These are phyloP conservation scores for Cymbidium sinense DNA, from an alignment of 106 monocot species.

Conservation along the genomic window DNA sequence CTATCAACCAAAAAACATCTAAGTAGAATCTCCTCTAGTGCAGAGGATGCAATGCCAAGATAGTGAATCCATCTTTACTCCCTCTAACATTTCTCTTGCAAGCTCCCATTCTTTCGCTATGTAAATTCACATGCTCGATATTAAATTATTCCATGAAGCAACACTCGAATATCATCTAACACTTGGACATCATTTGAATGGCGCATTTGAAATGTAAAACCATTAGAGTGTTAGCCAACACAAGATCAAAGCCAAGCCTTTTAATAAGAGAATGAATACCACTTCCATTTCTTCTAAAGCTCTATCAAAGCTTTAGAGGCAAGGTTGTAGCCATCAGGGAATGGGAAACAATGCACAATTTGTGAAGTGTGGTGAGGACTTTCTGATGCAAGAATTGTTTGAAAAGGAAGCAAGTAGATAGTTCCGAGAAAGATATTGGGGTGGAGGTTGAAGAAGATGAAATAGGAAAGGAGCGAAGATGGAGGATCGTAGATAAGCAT, in stretches of 20 bases:
- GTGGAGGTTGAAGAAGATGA: constrained; percentile 21
- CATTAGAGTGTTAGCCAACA: constrained; percentile 56
- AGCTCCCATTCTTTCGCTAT: constrained; percentile 23
- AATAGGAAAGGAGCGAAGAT: constrained; percentile 20
- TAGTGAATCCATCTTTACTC: constrained; percentile 51
- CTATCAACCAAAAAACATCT: constrained; percentile 27
- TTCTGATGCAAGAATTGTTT: constrained; percentile 15
- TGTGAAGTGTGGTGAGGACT: constrained; percentile 22
- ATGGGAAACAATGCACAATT: constrained; percentile 4
- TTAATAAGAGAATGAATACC: constrained; percentile 33
- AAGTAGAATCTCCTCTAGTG: background rate
- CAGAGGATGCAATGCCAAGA: constrained; percentile 44
- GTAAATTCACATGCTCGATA: constrained; percentile 13
- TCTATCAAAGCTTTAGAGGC: constrained; percentile 41
- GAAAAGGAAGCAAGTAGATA: constrained; percentile 48
- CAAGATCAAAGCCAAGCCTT: constrained; percentile 34
- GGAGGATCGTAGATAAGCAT: constrained; percentile 45
- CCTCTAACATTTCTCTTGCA: constrained; percentile 36
- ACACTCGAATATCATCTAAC: constrained; percentile 79
- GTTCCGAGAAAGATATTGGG: constrained; percentile 24
- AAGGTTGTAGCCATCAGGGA: constrained; percentile 53
- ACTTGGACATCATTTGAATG: constrained; percentile 18
- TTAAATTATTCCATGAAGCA: constrained; percentile 58
- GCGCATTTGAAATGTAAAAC: constrained; percentile 23
- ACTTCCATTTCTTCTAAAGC: constrained; percentile 11